A percentile compares a stretch with the other conserved stretches of the same genome.
Conservation (phyloP, 2,329 filamentous ascomycete genomes). For the Cercospora sp. region DNA sequence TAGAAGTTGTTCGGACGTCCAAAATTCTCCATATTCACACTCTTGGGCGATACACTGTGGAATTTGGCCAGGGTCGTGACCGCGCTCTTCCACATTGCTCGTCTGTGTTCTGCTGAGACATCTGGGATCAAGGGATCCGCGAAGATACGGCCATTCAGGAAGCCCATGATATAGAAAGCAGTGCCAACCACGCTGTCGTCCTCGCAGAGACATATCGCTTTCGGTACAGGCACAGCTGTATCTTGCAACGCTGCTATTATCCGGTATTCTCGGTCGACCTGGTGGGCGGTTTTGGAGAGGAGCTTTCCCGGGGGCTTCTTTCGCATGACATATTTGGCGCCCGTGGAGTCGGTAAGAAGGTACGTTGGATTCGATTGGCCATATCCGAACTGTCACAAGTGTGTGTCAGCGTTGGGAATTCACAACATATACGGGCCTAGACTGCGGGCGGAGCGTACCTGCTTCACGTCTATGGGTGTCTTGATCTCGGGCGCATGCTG, state of each 20-base stretch:
- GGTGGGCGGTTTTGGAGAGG: slow-evolving; percentile 89
- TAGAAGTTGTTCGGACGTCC: slow-evolving; percentile 80
- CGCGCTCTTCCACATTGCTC: slow-evolving; percentile 82
- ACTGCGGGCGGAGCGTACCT: slow-evolving; percentile 56
- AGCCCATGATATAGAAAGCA: slow-evolving; percentile 96
- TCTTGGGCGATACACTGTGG: slow-evolving; percentile 69
- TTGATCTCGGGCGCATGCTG: slow-evolving; percentile 80
- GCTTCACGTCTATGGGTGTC: slow-evolving; percentile 81
- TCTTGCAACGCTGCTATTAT: slow-evolving; percentile 78
- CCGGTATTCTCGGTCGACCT: slow-evolving; percentile 92
- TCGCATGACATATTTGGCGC: slow-evolving; percentile 79
- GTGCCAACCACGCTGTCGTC: slow-evolving; percentile 79
- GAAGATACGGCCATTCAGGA: slow-evolving; percentile 89
- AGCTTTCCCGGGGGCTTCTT: slow-evolving; percentile 98
- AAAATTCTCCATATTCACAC: slow-evolving; percentile 69
- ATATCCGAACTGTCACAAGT: slow-evolving; percentile 76
- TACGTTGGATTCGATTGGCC: slow-evolving; percentile 98
- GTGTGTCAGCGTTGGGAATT: not conserved
- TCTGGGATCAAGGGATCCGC: slow-evolving; percentile 81
- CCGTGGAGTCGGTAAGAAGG: slow-evolving; percentile 73
- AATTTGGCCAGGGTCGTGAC: slow-evolving; percentile 80
- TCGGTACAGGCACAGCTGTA: slow-evolving; percentile 84
- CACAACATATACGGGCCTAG: not conserved
- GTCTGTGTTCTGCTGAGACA: slow-evolving; percentile 67
- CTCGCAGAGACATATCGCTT: slow-evolving; percentile 80